Evolutionary conservation across 345 rosid genomes (phyloP).

Genomic region (Rhodomyrtus tomentosa): DNA sequence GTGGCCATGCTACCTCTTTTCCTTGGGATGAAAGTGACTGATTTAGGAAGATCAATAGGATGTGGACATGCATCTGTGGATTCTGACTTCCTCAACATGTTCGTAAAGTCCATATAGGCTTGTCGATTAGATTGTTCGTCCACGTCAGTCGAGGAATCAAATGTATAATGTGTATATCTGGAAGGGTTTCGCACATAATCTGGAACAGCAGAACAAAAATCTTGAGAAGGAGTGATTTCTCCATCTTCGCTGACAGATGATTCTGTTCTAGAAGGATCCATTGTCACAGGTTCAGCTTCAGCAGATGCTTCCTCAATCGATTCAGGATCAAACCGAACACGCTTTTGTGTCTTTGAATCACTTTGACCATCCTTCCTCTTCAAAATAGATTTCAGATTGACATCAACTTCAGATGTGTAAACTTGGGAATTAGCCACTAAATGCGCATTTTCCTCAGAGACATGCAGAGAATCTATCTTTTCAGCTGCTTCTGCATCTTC

Average conservation of each 20-base stretch:
- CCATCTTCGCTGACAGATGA: conserved; percentile 2
- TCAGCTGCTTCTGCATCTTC: conserved; percentile 64
- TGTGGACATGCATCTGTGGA: conserved; percentile 3
- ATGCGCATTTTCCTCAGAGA: conserved; percentile 5
- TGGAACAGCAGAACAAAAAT: conserved; percentile 32
- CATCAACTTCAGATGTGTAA: conserved; percentile 20
- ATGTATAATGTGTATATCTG: conserved; percentile 58
- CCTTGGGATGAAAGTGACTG: conserved; percentile 58
- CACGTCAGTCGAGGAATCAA: conserved; percentile 34
- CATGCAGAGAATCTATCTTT: conserved; percentile 10
- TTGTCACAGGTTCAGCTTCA: conserved; percentile 15
- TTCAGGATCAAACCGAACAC: conserved; percentile 71
- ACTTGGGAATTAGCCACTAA: neutral
- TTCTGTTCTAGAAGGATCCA: conserved; percentile 8
- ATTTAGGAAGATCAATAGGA: conserved; percentile 35
- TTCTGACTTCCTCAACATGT: conserved; percentile 18
- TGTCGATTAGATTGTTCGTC: conserved; percentile 57
- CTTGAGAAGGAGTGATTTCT: conserved; percentile 10
- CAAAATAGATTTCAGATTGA: conserved; percentile 50
- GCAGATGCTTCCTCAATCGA: conserved; percentile 14
- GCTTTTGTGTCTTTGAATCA: conserved; percentile 50
- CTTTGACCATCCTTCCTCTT: conserved; percentile 50
- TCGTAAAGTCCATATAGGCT: conserved; percentile 56
- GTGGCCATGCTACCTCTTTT: conserved; percentile 22
- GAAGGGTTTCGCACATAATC: conserved; percentile 75